These are phyloP conservation scores for Ashbya aceris DNA, from an alignment of 1,139 yeast species.

Conservation along the genomic window DNA sequence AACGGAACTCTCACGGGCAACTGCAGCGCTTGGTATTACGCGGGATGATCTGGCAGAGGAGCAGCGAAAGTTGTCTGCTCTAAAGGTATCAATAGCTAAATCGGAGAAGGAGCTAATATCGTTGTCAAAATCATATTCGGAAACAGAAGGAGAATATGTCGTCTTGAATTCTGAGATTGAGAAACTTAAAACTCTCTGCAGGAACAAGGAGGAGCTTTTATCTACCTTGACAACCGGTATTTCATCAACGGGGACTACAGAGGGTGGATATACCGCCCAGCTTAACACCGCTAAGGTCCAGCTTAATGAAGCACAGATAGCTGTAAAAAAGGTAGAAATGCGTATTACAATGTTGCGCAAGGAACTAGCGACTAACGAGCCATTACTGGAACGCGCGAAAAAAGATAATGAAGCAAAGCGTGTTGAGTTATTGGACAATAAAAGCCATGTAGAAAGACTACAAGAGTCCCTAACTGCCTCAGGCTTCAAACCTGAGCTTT, in stretches of 20 bases:
- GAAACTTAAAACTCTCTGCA: slow-evolving; percentile 40
- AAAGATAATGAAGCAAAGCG: slow-evolving; percentile 40
- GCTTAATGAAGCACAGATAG: slow-evolving; percentile 46
- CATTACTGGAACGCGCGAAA: slow-evolving; percentile 47
- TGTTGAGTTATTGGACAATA: slow-evolving; percentile 38
- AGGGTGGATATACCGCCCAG: slow-evolving; percentile 75
- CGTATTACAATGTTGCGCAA: slow-evolving; percentile 48
- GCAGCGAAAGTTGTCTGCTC: slow-evolving; percentile 16
- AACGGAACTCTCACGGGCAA: slow-evolving; percentile 60
- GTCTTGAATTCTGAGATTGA: slow-evolving; percentile 37
- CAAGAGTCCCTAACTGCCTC: slow-evolving; percentile 39
- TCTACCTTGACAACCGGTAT: slow-evolving; percentile 86
- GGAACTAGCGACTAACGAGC: slow-evolving; percentile 44
- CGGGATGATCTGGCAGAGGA: slow-evolving; percentile 49
- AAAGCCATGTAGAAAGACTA: slow-evolving; percentile 33
- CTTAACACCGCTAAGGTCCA: slow-evolving; percentile 54
- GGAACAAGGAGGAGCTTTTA: slow-evolving; percentile 66
- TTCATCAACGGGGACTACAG: slow-evolving; percentile 68
- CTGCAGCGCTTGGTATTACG: slow-evolving; percentile 53
- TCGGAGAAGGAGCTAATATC: slow-evolving; percentile 21
- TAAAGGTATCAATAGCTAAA: slow-evolving; percentile 15
- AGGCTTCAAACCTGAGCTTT: slow-evolving; percentile 52
- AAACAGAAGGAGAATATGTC: slow-evolving; percentile 36
- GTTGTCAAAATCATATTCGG: slow-evolving; percentile 22
- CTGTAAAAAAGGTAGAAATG: slow-evolving; percentile 52